Evolutionary conservation across 805 yeast species (phyloP).

Genomic region (Saccharomycopsis amapae): DNA sequence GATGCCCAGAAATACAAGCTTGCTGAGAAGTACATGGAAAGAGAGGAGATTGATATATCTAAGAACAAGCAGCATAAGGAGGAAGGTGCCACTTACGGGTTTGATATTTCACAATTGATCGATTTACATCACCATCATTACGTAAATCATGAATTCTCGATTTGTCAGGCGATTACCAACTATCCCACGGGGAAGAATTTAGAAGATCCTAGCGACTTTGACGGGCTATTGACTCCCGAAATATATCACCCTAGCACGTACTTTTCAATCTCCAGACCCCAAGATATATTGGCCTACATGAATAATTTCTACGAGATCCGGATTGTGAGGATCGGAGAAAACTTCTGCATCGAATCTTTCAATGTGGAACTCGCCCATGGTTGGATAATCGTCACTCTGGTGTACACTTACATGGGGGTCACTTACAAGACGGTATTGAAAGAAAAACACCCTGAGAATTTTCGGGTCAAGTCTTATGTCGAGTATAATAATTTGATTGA

Average conservation of each 20-base stretch:
- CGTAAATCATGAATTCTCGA: background rate
- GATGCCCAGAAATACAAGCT: background rate
- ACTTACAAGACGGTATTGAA: slow-evolving; percentile 7
- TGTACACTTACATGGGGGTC: slow-evolving; percentile 6
- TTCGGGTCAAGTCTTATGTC: background rate
- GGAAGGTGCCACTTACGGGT: background rate
- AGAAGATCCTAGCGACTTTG: background rate
- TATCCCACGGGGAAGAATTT: background rate
- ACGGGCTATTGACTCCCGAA: background rate
- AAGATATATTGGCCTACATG: background rate
- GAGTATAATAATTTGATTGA: slow-evolving; percentile 12
- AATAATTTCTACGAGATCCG: background rate
- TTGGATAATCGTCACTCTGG: background rate
- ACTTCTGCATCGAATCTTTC: background rate
- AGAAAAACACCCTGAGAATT: background rate
- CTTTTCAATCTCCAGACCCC: background rate
- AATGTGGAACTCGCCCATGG: background rate
- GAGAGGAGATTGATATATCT: background rate
- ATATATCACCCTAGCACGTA: background rate
- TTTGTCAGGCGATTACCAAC: no score
- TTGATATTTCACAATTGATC: background rate
- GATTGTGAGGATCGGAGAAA: background rate
- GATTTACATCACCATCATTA: background rate
- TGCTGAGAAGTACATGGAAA: background rate
- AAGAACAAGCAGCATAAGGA: background rate